These are phyloP conservation scores for Penicillium fimorum DNA, from an alignment of 495 filamentous ascomycete genomes.

Conservation along the genomic window DNA sequence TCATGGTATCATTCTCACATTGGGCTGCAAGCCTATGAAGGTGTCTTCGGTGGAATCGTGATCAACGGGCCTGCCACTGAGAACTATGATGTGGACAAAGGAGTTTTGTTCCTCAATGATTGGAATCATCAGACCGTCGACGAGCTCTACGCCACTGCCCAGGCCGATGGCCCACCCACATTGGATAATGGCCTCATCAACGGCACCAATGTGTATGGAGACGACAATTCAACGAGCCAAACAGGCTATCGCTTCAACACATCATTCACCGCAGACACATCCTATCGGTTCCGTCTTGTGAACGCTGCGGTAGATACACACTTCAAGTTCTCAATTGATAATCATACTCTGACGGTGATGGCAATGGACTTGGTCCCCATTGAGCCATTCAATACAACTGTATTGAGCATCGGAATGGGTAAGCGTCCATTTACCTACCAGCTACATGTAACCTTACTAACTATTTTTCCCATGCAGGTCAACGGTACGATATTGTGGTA, in stretches of 20 bases:
- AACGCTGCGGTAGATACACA: constrained; percentile 49
- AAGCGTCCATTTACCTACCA: too few species aligned
- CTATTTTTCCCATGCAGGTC: neutral
- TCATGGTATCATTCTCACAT: constrained; percentile 80
- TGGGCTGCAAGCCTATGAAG: constrained; percentile 58
- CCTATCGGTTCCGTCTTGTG: constrained; percentile 47
- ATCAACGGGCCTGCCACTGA: constrained; percentile 53
- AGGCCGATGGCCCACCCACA: constrained; percentile 43
- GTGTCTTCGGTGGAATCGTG: constrained; percentile 31
- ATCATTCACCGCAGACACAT: constrained; percentile 36
- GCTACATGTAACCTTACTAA: neutral
- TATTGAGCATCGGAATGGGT: constrained; percentile 53
- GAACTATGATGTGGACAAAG: constrained; percentile 61
- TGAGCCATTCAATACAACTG: constrained; percentile 22
- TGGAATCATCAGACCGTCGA: constrained; percentile 50
- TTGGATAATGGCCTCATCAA: constrained; percentile 54
- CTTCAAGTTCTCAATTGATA: constrained; percentile 51
- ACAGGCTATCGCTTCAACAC: constrained; percentile 38
- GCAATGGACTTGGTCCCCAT: constrained; percentile 49
- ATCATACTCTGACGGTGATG: constrained; percentile 49
- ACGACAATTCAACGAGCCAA: constrained; percentile 13
- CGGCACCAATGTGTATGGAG: constrained; percentile 48
- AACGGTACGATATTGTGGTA: constrained; percentile 60
- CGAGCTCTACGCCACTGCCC: constrained; percentile 44
- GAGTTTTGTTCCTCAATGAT: constrained; percentile 63